A percentile compares a stretch with the other conserved stretches of the same genome.
Evolutionary conservation across 140 eudicot species (phyloP).

Genomic region (Senecio squalidus): DNA sequence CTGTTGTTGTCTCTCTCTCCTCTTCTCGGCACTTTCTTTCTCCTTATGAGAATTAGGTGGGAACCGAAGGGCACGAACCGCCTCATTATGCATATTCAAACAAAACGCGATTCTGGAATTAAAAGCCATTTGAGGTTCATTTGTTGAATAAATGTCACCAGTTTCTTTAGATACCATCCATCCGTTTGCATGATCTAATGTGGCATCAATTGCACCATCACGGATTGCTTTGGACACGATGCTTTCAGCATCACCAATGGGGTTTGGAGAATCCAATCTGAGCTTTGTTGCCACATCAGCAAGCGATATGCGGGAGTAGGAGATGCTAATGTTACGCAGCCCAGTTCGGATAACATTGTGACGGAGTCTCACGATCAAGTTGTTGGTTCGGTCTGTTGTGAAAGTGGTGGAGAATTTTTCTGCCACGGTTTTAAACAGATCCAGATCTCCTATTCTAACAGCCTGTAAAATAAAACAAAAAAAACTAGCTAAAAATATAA

Average conservation of each 20-base stretch:
- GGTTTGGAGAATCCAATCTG: constrained; percentile 73
- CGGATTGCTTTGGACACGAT: constrained; percentile 91
- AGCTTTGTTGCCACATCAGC: constrained; percentile 81
- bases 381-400: constrained; percentile 69
- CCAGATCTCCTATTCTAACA: constrained; percentile 90
- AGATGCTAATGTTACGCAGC: constrained; percentile 83
- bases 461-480: constrained; percentile 48
- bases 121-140: constrained; percentile 84
- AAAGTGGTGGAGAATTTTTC: constrained; percentile 80
- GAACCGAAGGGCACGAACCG: constrained; percentile 81
- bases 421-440: constrained; percentile 62
- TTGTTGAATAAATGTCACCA: constrained; percentile 81
- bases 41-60: constrained; percentile 89
- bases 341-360: constrained; percentile 95
- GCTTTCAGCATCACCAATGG: constrained; percentile 90
- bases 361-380: constrained; percentile 82
- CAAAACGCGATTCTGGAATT: constrained; percentile 91
- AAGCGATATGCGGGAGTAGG: constrained; percentile 87
- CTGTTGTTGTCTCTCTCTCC: constrained; percentile 84
- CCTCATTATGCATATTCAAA: constrained; percentile 90
- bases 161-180: constrained; percentile 89
- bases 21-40: constrained; percentile 88
- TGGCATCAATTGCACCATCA: constrained; percentile 95
- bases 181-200: constrained; percentile 79
- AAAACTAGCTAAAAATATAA: not conserved